These are phyloP conservation scores for Mycena vulgaris DNA, from an alignment of 768 basidiomycete genomes.

Conservation along the genomic window DNA sequence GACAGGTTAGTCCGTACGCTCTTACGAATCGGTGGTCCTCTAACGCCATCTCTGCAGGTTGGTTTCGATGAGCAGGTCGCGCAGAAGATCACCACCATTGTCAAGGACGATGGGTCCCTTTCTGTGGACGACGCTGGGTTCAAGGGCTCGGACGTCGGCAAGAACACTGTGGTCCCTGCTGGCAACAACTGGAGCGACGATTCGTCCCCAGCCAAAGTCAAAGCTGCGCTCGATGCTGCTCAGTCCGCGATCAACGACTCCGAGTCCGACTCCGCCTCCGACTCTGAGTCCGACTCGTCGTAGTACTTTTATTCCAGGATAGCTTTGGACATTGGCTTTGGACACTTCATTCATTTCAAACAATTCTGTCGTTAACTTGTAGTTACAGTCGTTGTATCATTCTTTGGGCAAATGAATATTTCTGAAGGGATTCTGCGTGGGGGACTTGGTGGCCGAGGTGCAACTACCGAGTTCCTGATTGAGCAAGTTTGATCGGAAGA, in stretches of 20 bases:
- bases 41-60: not conserved
- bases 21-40: not conserved
- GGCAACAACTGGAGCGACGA: constrained; percentile 48
- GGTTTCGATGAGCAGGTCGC: constrained; percentile 42
- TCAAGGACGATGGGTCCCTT: constrained; percentile 41
- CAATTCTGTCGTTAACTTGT: constrained; percentile 22
- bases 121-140: constrained; percentile 36
- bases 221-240: constrained; percentile 23
- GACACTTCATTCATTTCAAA: no score
- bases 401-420: constrained; percentile 18
- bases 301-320: not conserved
- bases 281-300: constrained; percentile 10
- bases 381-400: constrained; percentile 26
- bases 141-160: constrained; percentile 42
- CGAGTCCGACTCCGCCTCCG: constrained; percentile 5
- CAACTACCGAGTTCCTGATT: no score
- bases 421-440: constrained; percentile 17
- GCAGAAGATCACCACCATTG: constrained; percentile 32
- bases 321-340: constrained; percentile 18
- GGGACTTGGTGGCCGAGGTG: no score
- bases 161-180: constrained; percentile 42
- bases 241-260: constrained; percentile 12
- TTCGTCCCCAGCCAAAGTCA: constrained; percentile 30
- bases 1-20: constrained; percentile 4
- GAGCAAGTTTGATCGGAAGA: no score